Base-by-base conservation (phyloP, 441 rosid genomes). In the Erodium texanum region DNA sequence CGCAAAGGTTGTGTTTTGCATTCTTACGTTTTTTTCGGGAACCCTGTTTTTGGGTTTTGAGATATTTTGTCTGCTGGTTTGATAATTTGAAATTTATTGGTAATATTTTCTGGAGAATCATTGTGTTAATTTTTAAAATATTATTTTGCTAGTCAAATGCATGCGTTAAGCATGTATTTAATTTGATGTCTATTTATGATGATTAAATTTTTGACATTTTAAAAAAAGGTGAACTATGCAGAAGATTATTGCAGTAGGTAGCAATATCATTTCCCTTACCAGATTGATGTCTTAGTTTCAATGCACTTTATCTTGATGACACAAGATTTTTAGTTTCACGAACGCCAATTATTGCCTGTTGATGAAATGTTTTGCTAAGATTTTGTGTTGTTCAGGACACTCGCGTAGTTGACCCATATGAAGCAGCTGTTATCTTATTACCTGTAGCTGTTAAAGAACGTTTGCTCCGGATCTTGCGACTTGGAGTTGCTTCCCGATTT, bases 371-470 rank as follows among this genome's bases (percentile, higher is more conserved):
- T 54, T 59, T 64, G 3, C 36, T 10, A 64, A 29, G 0, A 32
- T 8, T 34, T 29, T 19, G 67, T 64, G 24, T 16, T 32, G 9
- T 34, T 12, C 23, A 64, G 67, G 67, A 64, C 18, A 50, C 24
- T 18, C 24, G 15, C 16, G 45, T 34, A 8, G 38, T 20, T 20
- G 67, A 64, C 36, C 24, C 50, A 10, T 64, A 34, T 36, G 67
- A 64, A 18, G 67, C 67, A 64, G 67, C 67, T 64, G 67, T 64
- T 20, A 19, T 64, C 67, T 64, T 36, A 64, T 64, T 64, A 64
- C 67, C 67, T 11, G 67, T 64, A 43, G 67, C 67, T 64, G 67
- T 64, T 8, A 64, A 64, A 64, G 67, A 64, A 34, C 67, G 67
- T 64, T 36, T 64, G 38, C 67, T 64, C 18, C 48, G 66, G 22